Evolutionary conservation across 371 early-diverging fungal species (phyloP), one percentile per base, ranked within the genome.

Genomic region (Mucor circinelloides): DNA sequence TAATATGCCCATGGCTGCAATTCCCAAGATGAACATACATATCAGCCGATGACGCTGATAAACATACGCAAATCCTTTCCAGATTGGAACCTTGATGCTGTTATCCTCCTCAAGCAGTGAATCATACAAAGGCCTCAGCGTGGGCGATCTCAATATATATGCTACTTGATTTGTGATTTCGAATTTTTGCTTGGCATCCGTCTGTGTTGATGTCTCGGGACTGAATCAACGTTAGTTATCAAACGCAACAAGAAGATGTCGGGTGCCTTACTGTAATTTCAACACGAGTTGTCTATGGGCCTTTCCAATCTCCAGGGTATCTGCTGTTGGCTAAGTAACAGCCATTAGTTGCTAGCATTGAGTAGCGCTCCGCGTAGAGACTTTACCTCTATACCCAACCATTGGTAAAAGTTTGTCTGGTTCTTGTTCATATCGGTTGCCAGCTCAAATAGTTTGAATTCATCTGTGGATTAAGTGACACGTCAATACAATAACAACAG

Each of bases 381-480:
- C 12, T 3, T 23, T 66, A 67, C 71, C 63, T 71, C 27, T 2
- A 71, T 64, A 17, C 60, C 60, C 30, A 71, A 38, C 63, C 68
- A 67, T 12, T 38, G 25, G 40, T 71, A 71, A 64, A 71, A 71
- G 27, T 63, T 46, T n/a, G 64, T 57, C 10, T 69, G 50, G 23
- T 57, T 38, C 6, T 60, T 40, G 19, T 55, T 63, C 28, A 60
- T 36, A 25, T 44, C 40, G 8, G 42, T 46, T 27, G 56, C 50
- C 36, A 67, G 56, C 13, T 71, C 71, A 67, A 71, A 58, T 9
- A 71, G 7, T 8, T 55, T 34, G 2, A 58, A 58, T 28, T 71
- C 67, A 60, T 63, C 71, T 69, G 31, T 10, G 27, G 3, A 46
- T 25, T 3, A 21, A 8, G 8, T 23, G 23, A 50, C 50, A 50